Conservation (phyloP, 441 rosid genomes). For the Kokia cookei region DNA sequence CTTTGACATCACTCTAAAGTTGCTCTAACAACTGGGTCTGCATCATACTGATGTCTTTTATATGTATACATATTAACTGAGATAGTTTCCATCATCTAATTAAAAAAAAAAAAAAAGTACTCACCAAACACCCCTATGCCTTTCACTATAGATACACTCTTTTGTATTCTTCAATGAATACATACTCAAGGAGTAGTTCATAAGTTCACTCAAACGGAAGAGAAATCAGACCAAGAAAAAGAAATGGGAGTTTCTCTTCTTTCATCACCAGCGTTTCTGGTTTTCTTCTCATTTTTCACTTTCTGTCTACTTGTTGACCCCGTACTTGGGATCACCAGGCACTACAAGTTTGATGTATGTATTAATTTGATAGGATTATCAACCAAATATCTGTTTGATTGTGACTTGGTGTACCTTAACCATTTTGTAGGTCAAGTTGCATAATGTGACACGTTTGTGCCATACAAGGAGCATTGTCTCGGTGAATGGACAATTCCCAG, state of each 20-base stretch:
- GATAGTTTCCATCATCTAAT: constrained; percentile 11
- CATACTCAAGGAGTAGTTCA: constrained; percentile 15
- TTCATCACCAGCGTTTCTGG: constrained; percentile 12
- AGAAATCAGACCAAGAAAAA: background rate
- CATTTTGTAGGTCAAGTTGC: constrained; percentile 16
- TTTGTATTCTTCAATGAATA: constrained; percentile 8
- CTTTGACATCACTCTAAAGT: background rate
- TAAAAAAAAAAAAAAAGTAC: background rate
- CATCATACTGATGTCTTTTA: constrained; percentile 12
- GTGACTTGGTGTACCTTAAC: background rate
- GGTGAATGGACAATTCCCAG: too few relatives aligned
- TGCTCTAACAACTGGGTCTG: constrained; percentile 4
- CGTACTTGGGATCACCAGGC: constrained; percentile 36
- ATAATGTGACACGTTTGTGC: too few relatives aligned
- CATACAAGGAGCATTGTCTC: too few relatives aligned
- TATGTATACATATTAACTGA: background rate
- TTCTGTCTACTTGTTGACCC: constrained; percentile 26
- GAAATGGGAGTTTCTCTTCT: constrained; percentile 31
- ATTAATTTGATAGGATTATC: background rate
- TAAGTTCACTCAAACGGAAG: constrained; percentile 14
- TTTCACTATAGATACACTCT: constrained; percentile 8
- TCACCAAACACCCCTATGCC: constrained; percentile 10
- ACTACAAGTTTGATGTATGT: constrained; percentile 34
- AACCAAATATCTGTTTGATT: background rate
- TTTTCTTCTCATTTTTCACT: constrained; percentile 11